Evolutionary conservation across 2,329 filamentous ascomycete genomes (phyloP), one percentile per base, ranked within the genome.

Genomic region (Sarocladiaceae sp.): DNA sequence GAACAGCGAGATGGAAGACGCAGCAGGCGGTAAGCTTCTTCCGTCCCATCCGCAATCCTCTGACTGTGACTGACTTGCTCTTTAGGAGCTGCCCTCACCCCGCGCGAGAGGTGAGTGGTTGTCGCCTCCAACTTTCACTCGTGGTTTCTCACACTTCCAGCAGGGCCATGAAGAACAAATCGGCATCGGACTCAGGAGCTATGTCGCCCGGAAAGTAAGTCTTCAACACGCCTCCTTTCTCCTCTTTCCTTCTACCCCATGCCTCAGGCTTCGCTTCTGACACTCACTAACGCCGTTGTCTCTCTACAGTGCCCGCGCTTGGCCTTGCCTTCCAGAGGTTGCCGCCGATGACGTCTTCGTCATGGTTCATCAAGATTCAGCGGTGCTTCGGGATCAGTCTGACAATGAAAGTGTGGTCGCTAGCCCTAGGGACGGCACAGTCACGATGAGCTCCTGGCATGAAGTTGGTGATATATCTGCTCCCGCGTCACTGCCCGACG

Each of bases 91-190:
- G 44, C 28, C 26, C n/a, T 33, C n/a, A 31, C 44, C n/a, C 44
- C 44, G n/a, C 44, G 28, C 13, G 44, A 48, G 44, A 48, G 44
- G 44, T 33, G 44, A 48, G 44, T 31, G 3, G 11, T 4, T 17
- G 5, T 4, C 22, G 11, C 8, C 23, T 12, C 5, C n/a, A 20
- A n/a, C 26, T 15, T 48, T 6, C 23, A 44, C 22, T 26, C 11
- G 10, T 26, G 11, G n/a, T n/a, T n/a, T n/a, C 40, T 44, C 22
- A 44, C 40, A 4, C 11, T 7, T 26, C 17, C 17, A 37, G 10
- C 40, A 44, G 40, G 40, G 23, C 40, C 4, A 26, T 8, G 5
- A 28, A 44, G 20, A 26, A 44, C 40, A 44, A 22, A 26, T n/a
- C 40, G 40, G 20, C 40, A n/a, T 44, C 40, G 23, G 40, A 44